phyloP scores from a whole-genome alignment of 306 rosid species.

The Hippophae tibetana region DNA sequence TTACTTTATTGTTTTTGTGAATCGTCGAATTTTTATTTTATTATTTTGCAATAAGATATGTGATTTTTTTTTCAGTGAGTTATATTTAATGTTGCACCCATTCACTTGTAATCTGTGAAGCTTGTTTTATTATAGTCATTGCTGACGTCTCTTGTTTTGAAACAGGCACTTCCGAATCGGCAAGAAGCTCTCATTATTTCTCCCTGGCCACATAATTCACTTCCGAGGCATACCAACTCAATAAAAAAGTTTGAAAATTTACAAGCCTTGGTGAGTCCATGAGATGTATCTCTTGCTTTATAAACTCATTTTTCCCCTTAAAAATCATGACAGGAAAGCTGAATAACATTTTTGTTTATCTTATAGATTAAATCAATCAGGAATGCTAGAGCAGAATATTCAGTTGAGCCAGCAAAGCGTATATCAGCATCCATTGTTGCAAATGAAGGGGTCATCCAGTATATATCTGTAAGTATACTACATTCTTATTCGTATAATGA shows the following conservation, averaged over 20 bases:
- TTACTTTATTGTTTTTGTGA: neutral
- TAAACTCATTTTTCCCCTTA: no score
- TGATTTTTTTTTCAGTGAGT: no score
- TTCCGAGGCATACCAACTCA: constrained; percentile 51
- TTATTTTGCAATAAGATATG: no score
- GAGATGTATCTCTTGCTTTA: constrained; percentile 10
- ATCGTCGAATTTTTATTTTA: no score
- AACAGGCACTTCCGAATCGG: constrained; percentile 79
- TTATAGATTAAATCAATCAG: constrained; percentile 68
- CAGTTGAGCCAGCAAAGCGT: constrained; percentile 89
- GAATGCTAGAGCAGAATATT: constrained; percentile 93
- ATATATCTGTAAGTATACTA: constrained; percentile 49
- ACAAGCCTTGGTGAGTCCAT: constrained; percentile 66
- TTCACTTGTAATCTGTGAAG: neutral
- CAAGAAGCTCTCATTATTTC: constrained; percentile 73
- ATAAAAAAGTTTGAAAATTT: constrained; percentile 78
- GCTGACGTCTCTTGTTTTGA: constrained; percentile 4
- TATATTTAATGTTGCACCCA: no score
- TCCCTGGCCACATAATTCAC: constrained; percentile 76
- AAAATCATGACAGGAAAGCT: no score
- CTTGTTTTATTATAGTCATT: neutral
- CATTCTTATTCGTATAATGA: neutral
- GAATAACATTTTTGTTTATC: neutral
- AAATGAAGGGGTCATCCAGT: constrained; percentile 64
- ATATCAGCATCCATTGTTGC: constrained; percentile 86